These are phyloP conservation scores for Cymbopogon citratus DNA, from an alignment of 176 grass and related monocot genomes.

Conservation along the genomic window DNA sequence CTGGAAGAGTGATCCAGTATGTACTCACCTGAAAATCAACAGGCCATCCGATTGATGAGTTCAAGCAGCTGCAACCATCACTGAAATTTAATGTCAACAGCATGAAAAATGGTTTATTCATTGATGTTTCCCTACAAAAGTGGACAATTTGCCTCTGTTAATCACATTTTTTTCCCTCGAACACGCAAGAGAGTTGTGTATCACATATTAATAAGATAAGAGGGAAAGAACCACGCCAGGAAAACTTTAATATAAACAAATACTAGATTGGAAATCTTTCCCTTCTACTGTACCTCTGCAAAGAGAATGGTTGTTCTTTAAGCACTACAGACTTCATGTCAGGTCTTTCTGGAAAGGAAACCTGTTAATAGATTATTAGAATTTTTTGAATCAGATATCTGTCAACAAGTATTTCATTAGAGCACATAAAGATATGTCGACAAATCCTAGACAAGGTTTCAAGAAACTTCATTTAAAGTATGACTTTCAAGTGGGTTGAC, in stretches of 20 bases:
- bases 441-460: background rate
- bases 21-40: slow-evolving; percentile 72
- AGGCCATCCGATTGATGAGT: slow-evolving; percentile 65
- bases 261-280: background rate
- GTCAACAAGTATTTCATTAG: background rate
- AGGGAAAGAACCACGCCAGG: background rate
- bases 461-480: background rate
- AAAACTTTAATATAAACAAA: background rate
- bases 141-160: slow-evolving; percentile 21
- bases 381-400: background rate
- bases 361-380: slow-evolving; percentile 40
- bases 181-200: background rate
- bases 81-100: slow-evolving; percentile 79
- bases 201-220: background rate
- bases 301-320: slow-evolving; percentile 81
- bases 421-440: background rate
- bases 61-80: slow-evolving; percentile 67
- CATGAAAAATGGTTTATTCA: slow-evolving; percentile 68
- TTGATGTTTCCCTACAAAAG: slow-evolving; percentile 76
- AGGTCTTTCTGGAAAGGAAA: slow-evolving; percentile 84
- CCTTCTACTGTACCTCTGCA: slow-evolving; percentile 53
- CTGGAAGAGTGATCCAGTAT: slow-evolving; percentile 6
- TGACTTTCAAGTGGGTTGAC: background rate
- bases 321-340: slow-evolving; percentile 74
- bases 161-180: background rate